Conservation (phyloP, 2,329 filamentous ascomycete genomes). For the Alternaria arborescens region DNA sequence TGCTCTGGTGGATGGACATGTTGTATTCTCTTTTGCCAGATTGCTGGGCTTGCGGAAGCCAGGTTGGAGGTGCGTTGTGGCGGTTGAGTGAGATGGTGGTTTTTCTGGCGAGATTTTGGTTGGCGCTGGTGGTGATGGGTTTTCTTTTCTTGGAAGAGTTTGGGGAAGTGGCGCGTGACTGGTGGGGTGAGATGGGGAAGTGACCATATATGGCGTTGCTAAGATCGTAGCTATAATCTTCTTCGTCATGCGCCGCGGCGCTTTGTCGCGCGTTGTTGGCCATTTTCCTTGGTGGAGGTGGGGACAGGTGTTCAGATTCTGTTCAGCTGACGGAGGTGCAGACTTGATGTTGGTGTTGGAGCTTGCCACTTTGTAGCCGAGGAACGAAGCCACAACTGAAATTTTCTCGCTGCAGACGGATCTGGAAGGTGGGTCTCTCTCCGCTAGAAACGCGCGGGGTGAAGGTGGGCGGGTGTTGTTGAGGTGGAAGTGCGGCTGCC, state of each 20-base stretch:
- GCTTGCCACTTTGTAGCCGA: constrained; percentile 11
- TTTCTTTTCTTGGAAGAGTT: constrained; percentile 19
- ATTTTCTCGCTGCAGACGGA: constrained; percentile 24
- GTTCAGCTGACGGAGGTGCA: neutral
- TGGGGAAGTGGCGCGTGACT: constrained; percentile 21
- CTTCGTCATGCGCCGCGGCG: constrained; percentile 30
- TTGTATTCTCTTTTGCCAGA: neutral
- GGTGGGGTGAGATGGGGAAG: constrained; percentile 22
- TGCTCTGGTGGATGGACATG: constrained; percentile 35
- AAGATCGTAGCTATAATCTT: constrained; percentile 22
- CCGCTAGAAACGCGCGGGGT: constrained; percentile 5
- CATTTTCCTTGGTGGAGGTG: neutral
- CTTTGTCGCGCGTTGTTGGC: neutral
- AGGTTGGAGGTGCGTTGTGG: constrained; percentile 18
- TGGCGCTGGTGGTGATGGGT: constrained; percentile 10
- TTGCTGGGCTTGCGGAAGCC: constrained; percentile 23
- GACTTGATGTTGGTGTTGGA: constrained; percentile 9
- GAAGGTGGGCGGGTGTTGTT: constrained; percentile 1
- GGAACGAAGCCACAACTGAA: constrained; percentile 23
- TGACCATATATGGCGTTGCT: constrained; percentile 26
- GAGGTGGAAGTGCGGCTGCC: constrained; percentile 35
- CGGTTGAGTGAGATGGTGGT: neutral
- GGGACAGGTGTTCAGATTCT: constrained; percentile 13
- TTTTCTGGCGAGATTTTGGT: neutral
- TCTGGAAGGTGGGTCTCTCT: constrained; percentile 26